Base-by-base conservation (phyloP, 805 yeast genomes). In the Isabelozyma heimii region DNA sequence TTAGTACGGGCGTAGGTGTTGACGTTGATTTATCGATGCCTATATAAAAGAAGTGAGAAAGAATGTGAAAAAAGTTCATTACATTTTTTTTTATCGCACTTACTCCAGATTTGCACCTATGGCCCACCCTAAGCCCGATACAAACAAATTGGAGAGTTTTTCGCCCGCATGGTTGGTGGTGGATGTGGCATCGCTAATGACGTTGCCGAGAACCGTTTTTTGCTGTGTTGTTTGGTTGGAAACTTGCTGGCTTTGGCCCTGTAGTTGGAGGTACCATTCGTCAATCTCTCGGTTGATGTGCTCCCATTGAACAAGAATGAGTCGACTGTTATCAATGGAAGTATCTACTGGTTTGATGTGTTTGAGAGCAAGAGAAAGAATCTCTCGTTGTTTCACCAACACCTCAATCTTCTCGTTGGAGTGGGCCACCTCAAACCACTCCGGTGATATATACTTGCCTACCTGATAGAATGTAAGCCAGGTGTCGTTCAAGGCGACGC, bases 401-500 rank as follows among this genome's bases (percentile, higher is more conserved):
- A 62, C 52, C 0, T 60, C 60, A 13, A 61, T 42, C 27, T 50
- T 51, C 4, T 55, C 55, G 4, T 54, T 48, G n/a, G 53, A 51
- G 62, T 78, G 50, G 9, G 58, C 63, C 2, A 58, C 62, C 4
- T 51, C 60, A 43, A 55, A 57, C 59, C 70, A 66, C 8, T 57
- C 58, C 1, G 70, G 65, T 5, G 67, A 60, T 10, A 66, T 61
- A 48, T 55, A 71, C 63, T 87, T 85, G 3, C 88, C 87, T 3
- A 86, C 83, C 56, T 89, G 96, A 57, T 84, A 85, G 52, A 86
- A 81, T 0, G 88, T 81, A 24, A 83, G 73, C 96, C 97, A 90
- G 43, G 73, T 66, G 14, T 68, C 68, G 37, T 63, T 60, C 39
- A 71, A 46, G 15, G 51, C 48, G 2, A 13, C 40, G 20, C 9